phyloP scores from a whole-genome alignment of 495 filamentous ascomycete species.

The Achaetomiella virescens region DNA sequence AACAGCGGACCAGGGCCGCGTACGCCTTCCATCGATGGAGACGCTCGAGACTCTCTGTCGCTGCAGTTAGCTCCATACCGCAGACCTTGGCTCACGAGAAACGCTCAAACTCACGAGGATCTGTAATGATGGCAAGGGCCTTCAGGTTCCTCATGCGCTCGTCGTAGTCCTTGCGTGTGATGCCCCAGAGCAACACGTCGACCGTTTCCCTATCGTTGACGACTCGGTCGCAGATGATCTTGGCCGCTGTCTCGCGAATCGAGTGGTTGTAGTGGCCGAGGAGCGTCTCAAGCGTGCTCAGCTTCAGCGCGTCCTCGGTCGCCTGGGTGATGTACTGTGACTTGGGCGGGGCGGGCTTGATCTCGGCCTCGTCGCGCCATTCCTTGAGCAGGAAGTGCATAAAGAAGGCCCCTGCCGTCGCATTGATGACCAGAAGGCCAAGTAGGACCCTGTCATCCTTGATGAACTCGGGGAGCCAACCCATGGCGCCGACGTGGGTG shows the following conservation, averaged over 20 bases:
- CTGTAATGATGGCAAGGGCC: conserved; percentile 37
- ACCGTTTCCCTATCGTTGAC: conserved; percentile 40
- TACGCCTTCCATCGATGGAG: conserved; percentile 42
- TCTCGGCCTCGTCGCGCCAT: conserved; percentile 43
- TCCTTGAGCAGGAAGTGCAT: conserved; percentile 37
- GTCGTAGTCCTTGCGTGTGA: conserved; percentile 46
- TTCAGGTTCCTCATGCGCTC: conserved; percentile 44
- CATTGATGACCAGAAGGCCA: conserved; percentile 34
- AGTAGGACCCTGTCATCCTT: conserved; percentile 41
- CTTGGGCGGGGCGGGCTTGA: conserved; percentile 45
- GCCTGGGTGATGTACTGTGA: conserved; percentile 54
- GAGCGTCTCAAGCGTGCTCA: conserved; percentile 45
- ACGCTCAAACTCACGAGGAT: conserved; percentile 20
- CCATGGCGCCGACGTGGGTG: conserved; percentile 23
- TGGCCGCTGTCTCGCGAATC: conserved; percentile 47
- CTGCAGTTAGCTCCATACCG: background rate
- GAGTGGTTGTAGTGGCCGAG: conserved; percentile 47
- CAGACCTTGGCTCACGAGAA: background rate
- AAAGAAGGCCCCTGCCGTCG: conserved; percentile 29
- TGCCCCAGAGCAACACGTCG: conserved; percentile 42
- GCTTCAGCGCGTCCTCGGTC: conserved; percentile 50
- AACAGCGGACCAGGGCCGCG: conserved; percentile 45
- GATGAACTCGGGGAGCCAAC: conserved; percentile 26
- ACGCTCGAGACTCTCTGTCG: conserved; percentile 22
- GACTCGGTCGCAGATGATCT: conserved; percentile 48